phyloP scores from a whole-genome alignment of 2,329 filamentous ascomycete species.

The Byssochlamys sp. region DNA sequence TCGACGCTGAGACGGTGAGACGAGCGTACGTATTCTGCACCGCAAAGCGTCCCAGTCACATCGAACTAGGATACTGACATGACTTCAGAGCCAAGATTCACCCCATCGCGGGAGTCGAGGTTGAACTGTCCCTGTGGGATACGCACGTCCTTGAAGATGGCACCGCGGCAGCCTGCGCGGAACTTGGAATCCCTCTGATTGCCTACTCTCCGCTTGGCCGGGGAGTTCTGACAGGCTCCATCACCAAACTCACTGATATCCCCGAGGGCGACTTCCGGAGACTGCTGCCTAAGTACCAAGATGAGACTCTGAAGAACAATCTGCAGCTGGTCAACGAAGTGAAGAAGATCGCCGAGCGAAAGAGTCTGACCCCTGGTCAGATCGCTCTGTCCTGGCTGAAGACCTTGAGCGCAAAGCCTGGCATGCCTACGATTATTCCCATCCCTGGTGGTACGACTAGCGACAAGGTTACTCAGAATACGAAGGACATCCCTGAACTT shows the following conservation, averaged over 20 bases:
- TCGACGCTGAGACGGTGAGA: conserved; percentile 37
- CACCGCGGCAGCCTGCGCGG: conserved; percentile 46
- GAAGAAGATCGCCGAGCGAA: conserved; percentile 35
- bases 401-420: conserved; percentile 32
- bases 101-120: conserved; percentile 50
- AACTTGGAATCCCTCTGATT: conserved; percentile 49
- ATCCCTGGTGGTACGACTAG: conserved; percentile 29
- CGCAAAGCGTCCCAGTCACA: not conserved
- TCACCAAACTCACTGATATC: conserved; percentile 39
- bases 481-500: conserved; percentile 19
- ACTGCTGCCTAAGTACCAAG: conserved; percentile 40
- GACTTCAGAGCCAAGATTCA: conserved; percentile 37
- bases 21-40: conserved; percentile 21
- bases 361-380: conserved; percentile 37
- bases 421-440: conserved; percentile 34
- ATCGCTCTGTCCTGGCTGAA: conserved; percentile 43
- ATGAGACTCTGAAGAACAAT: conserved; percentile 43
- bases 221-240: conserved; percentile 46
- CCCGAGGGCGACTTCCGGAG: conserved; percentile 39
- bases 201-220: conserved; percentile 52
- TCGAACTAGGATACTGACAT: conserved; percentile 1
- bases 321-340: conserved; percentile 40
- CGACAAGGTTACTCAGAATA: conserved; percentile 28
- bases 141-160: conserved; percentile 51
- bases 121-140: conserved; percentile 50